Evolutionary conservation across 208 protist species (phyloP).

Genomic region (Leishmania tarentolae): DNA sequence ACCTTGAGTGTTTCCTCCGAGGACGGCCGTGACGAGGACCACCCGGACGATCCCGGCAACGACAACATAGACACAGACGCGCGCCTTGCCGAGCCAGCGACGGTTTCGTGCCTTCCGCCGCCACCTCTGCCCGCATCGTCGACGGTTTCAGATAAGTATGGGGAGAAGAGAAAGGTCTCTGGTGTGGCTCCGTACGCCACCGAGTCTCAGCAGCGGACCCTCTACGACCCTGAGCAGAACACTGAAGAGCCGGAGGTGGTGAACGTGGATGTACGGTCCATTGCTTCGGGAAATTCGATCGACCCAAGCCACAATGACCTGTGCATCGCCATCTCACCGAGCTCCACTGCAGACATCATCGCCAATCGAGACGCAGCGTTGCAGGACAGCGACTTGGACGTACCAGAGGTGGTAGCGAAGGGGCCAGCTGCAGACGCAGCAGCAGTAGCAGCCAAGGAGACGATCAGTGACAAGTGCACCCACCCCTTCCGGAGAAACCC

Average conservation of each 20-base stretch:
- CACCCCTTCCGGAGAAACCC: not conserved
- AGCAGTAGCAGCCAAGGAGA: not conserved
- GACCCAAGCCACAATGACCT: not conserved
- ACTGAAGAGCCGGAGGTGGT: not conserved
- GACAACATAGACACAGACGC: slow-evolving; percentile 1
- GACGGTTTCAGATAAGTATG: not conserved
- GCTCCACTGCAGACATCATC: slow-evolving; percentile 24
- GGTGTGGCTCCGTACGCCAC: not conserved
- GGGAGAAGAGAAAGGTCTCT: not conserved
- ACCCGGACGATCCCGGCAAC: not conserved
- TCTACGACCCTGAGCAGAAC: slow-evolving; percentile 7
- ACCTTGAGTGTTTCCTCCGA: not conserved
- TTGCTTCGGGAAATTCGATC: not conserved
- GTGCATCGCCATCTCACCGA: slow-evolving; percentile 11
- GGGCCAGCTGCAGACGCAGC: not conserved
- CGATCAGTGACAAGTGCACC: not conserved
- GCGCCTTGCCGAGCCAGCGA: slow-evolving; percentile 8
- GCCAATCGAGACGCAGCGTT: slow-evolving; percentile 11
- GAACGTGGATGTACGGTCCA: slow-evolving; percentile 3
- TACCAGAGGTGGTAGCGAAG: slow-evolving; percentile 4
- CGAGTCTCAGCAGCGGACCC: not conserved
- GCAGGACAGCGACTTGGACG: not conserved
- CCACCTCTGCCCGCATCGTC: not conserved
- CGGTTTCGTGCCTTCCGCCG: slow-evolving; percentile 10
- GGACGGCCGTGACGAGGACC: slow-evolving; percentile 5